Conservation (phyloP, 2,329 filamentous ascomycete species). For the Hypomyces rosellus region DNA sequence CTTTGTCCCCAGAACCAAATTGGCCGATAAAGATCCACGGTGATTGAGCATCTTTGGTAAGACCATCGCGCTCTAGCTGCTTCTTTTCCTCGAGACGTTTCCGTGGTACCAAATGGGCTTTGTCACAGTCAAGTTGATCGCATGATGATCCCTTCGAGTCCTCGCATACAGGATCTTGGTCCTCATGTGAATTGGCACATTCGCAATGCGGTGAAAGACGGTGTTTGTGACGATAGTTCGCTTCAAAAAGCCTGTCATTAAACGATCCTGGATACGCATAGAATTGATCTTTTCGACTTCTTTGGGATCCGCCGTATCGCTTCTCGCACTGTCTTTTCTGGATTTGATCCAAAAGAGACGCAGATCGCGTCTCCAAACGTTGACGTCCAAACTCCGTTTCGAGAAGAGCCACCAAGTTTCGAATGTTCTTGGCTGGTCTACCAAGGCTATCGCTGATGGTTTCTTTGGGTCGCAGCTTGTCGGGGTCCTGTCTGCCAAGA, state of each 20-base stretch:
- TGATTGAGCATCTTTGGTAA: slow-evolving; percentile 13
- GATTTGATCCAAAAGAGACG: slow-evolving; percentile 12
- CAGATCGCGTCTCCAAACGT: slow-evolving; percentile 8
- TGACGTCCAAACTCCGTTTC: slow-evolving; percentile 13
- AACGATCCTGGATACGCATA: too few species aligned
- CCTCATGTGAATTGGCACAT: too few species aligned
- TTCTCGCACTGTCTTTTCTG: slow-evolving; percentile 1
- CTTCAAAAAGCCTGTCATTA: too few species aligned
- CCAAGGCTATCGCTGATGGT: slow-evolving; percentile 21
- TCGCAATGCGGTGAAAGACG: too few species aligned
- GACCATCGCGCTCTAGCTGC: too few species aligned
- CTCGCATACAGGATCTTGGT: too few species aligned
- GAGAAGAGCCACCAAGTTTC: slow-evolving; percentile 17
- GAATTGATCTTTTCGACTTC: too few species aligned
- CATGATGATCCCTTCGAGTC: too few species aligned
- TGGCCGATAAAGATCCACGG: slow-evolving; percentile 31
- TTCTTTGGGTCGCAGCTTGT: slow-evolving; percentile 19
- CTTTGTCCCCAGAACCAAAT: slow-evolving; percentile 32
- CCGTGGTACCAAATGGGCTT: slow-evolving; percentile 8
- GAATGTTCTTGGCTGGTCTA: slow-evolving; percentile 22
- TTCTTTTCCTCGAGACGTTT: neutral
- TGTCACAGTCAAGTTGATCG: too few species aligned
- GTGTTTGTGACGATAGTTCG: too few species aligned
- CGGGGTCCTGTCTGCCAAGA: slow-evolving; percentile 19
- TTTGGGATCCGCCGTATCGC: too few species aligned